Evolutionary conservation across 2,329 filamentous ascomycete species (phyloP).

Genomic region (Dryadomyces sulphureus): DNA sequence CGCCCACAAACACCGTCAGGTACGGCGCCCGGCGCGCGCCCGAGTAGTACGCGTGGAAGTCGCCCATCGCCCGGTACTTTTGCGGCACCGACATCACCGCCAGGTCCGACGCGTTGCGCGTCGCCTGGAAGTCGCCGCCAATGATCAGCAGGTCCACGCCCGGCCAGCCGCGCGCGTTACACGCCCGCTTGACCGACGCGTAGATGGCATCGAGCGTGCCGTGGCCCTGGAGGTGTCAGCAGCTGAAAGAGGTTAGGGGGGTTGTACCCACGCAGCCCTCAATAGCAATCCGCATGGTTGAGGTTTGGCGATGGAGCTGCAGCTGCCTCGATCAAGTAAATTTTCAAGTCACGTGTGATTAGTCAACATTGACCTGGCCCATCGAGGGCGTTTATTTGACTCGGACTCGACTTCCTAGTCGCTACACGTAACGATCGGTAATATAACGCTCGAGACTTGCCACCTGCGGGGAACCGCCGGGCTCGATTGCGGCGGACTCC

Average conservation of each 20-base stretch:
- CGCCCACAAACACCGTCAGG: constrained; percentile 80
- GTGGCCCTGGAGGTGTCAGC: constrained; percentile 49
- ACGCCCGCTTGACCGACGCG: constrained; percentile 55
- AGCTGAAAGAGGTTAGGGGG: neutral
- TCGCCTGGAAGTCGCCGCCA: constrained; percentile 83
- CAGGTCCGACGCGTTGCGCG: constrained; percentile 78
- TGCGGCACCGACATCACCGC: constrained; percentile 77
- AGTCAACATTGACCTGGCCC: too few relatives aligned
- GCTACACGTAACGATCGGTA: too few relatives aligned
- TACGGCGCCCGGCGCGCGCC: constrained; percentile 66
- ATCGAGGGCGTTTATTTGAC: too few relatives aligned
- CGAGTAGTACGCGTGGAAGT: constrained; percentile 90
- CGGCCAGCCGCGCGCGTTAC: constrained; percentile 59
- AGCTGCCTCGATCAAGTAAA: neutral
- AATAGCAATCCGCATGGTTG: constrained; percentile 56
- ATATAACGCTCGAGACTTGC: neutral
- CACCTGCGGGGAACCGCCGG: neutral
- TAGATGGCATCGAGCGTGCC: constrained; percentile 89
- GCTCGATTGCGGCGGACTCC: neutral
- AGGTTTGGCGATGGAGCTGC: constrained; percentile 18
- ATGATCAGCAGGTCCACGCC: constrained; percentile 84
- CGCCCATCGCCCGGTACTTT: constrained; percentile 78
- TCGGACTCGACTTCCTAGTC: too few relatives aligned
- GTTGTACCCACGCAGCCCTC: constrained; percentile 64
- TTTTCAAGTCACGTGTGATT: too few relatives aligned